Conservation (phyloP, 2,329 filamentous ascomycete genomes). For the Beauveria sp. region DNA sequence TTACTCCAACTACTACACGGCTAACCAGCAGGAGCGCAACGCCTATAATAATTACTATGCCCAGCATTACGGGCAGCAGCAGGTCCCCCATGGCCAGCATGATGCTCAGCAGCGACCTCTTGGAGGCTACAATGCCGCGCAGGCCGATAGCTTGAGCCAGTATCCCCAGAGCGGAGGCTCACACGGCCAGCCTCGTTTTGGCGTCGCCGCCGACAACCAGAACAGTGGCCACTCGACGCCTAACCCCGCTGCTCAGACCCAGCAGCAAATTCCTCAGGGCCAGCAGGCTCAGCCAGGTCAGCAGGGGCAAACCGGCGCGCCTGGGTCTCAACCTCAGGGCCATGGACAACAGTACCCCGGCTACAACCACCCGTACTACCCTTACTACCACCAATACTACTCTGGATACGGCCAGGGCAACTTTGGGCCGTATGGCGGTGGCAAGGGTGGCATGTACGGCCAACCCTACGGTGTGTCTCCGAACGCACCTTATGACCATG, state of each 20-base stretch:
- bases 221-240: conserved; percentile 88
- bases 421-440: conserved; percentile 39
- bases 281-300: conserved; percentile 36
- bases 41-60: conserved; percentile 76
- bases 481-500: conserved; percentile 50
- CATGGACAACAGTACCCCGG: conserved; percentile 42
- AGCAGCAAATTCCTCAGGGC: conserved; percentile 34
- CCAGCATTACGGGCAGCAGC: conserved; percentile 49
- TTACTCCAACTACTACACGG: conserved; percentile 79
- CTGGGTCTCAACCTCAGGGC: conserved; percentile 36
- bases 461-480: conserved; percentile 51
- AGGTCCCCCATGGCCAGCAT: conserved; percentile 58
- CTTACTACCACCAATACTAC: conserved; percentile 56
- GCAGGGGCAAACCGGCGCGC: conserved; percentile 36
- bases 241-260: conserved; percentile 60
- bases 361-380: conserved; percentile 53
- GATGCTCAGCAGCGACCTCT: conserved; percentile 72
- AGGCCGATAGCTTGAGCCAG: conserved; percentile 56
- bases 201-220: conserved; percentile 57
- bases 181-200: conserved; percentile 52
- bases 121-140: conserved; percentile 64
- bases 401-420: conserved; percentile 47
- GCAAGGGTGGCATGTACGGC: conserved; percentile 46
- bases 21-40: conserved; percentile 63
- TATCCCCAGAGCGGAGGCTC: conserved; percentile 64